A percentile compares a stretch with the other conserved stretches of the same genome.
phyloP scores from a whole-genome alignment of 495 filamentous ascomycete genomes.

The Letharia lupina region DNA sequence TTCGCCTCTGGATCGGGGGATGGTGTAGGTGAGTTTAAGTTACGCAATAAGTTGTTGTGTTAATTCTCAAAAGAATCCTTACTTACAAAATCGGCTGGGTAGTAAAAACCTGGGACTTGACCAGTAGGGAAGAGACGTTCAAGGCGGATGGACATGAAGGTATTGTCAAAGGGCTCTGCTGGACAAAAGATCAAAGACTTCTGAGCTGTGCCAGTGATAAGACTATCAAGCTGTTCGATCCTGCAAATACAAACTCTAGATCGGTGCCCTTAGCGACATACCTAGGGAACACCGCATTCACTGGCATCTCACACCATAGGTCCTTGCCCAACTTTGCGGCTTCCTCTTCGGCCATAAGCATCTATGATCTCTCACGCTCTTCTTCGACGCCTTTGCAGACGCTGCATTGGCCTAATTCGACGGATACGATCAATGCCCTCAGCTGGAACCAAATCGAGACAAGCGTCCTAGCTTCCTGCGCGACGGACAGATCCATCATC shows the following conservation, averaged over 20 bases:
- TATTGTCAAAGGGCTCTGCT: slow-evolving; percentile 85
- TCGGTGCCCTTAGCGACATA: slow-evolving; percentile 67
- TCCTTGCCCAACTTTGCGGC: slow-evolving; percentile 65
- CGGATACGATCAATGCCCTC: slow-evolving; percentile 85
- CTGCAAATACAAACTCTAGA: slow-evolving; percentile 60
- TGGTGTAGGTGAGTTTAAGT: slow-evolving; percentile 42
- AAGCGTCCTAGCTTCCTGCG: slow-evolving; percentile 73
- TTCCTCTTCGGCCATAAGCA: slow-evolving; percentile 68
- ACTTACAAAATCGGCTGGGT: neutral
- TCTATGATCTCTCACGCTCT: slow-evolving; percentile 75
- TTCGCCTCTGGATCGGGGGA: slow-evolving; percentile 77
- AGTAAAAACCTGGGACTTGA: slow-evolving; percentile 84
- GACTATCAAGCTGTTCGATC: slow-evolving; percentile 83
- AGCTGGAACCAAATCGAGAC: slow-evolving; percentile 93
- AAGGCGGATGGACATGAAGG: slow-evolving; percentile 73
- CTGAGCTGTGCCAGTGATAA: slow-evolving; percentile 85
- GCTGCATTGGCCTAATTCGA: slow-evolving; percentile 74
- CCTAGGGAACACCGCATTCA: slow-evolving; percentile 73
- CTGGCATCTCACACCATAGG: slow-evolving; percentile 75
- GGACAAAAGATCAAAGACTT: slow-evolving; percentile 74
- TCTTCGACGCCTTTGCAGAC: slow-evolving; percentile 67
- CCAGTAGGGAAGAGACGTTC: slow-evolving; percentile 70
- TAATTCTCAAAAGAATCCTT: neutral
- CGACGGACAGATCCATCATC: slow-evolving; percentile 75
- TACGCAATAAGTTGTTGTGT: neutral